Conservation (phyloP, 257 asterid species). For the Capsicum chinense region DNA sequence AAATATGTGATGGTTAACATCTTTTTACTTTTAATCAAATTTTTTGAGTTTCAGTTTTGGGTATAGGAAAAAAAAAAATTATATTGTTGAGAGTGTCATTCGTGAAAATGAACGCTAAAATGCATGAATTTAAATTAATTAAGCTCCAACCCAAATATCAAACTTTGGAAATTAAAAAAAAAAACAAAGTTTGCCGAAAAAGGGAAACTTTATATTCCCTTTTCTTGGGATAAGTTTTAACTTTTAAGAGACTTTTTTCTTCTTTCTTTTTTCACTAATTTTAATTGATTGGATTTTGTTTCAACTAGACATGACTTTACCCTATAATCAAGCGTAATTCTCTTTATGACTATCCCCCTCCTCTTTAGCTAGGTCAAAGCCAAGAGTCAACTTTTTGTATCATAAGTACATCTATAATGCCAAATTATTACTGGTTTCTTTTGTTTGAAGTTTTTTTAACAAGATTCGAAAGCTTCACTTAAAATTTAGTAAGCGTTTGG, state of each 20-base stretch:
- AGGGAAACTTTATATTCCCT: not conserved
- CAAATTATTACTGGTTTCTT: slow-evolving; percentile 19
- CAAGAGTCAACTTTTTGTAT: not conserved
- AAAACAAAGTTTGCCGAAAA: not conserved
- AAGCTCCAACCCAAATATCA: too few species aligned
- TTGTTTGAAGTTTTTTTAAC: not conserved
- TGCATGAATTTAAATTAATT: too few species aligned
- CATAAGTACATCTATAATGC: not conserved
- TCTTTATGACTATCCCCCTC: not conserved
- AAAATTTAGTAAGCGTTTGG: not conserved
- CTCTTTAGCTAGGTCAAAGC: not conserved
- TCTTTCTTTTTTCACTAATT: not conserved
- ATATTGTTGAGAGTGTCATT: too few species aligned
- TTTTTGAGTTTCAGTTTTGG: too few species aligned
- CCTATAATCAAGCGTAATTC: slow-evolving; percentile 14
- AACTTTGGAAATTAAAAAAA: too few species aligned
- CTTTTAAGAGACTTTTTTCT: not conserved
- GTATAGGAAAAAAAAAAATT: too few species aligned
- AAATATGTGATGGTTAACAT: too few species aligned
- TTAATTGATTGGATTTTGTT: not conserved
- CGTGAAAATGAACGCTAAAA: too few species aligned
- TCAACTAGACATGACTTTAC: not conserved
- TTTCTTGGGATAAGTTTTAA: slow-evolving; percentile 8
- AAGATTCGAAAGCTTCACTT: not conserved
- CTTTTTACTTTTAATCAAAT: too few species aligned